Evolutionary conservation across 345 rosid species (phyloP).

Genomic region (Brassica rapa): DNA sequence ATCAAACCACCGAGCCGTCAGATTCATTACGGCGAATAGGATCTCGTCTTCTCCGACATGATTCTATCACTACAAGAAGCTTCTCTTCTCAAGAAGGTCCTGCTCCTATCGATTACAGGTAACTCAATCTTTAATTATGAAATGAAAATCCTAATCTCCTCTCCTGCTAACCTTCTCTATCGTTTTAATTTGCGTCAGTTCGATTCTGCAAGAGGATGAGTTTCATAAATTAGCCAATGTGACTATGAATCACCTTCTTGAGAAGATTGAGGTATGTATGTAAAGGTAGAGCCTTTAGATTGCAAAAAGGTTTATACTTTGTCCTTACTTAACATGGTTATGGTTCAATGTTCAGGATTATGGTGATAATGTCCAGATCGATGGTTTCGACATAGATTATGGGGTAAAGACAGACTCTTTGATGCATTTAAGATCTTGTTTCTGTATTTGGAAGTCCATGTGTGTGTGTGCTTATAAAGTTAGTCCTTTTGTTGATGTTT

Average conservation of each 20-base stretch:
- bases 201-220: constrained; percentile 80
- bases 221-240: constrained; percentile 76
- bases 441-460: neutral
- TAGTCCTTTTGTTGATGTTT: neutral
- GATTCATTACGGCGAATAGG: neutral
- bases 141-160: neutral
- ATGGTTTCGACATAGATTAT: constrained; percentile 89
- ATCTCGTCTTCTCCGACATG: constrained; percentile 10
- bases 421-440: constrained; percentile 5
- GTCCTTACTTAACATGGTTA: neutral
- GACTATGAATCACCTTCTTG: constrained; percentile 73
- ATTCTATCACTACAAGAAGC: constrained; percentile 41
- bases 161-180: neutral
- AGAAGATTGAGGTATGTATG: constrained; percentile 70
- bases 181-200: constrained; percentile 39
- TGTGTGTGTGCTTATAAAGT: neutral
- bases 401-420: constrained; percentile 57
- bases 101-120: constrained; percentile 33
- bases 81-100: constrained; percentile 54
- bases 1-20: neutral
- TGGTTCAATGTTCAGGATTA: constrained; percentile 60
- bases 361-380: constrained; percentile 71
- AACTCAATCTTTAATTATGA: neutral
- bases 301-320: neutral
- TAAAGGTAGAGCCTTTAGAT: constrained; percentile 5